Evolutionary conservation across 768 basidiomycete genomes (phyloP).

Genomic region (Mycena galopus): DNA sequence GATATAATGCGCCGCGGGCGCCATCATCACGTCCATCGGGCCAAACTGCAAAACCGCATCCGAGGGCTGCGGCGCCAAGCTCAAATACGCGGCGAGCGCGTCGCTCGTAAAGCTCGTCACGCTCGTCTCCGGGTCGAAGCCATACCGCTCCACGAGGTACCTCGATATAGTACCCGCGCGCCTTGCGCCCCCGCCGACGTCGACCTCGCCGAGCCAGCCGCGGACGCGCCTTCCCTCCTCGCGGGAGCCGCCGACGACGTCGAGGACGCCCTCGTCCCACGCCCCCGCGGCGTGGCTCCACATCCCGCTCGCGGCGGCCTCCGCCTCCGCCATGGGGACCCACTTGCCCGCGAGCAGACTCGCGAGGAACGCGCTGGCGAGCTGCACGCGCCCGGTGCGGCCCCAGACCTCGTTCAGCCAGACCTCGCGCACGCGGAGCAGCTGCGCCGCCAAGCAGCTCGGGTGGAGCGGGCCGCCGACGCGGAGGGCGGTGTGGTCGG

Average conservation of each 20-base stretch:
- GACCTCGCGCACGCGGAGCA: slow-evolving; percentile 82
- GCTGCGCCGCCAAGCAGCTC: slow-evolving; percentile 80
- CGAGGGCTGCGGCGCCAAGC: slow-evolving; percentile 75
- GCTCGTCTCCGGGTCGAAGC: slow-evolving; percentile 85
- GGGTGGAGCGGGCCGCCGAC: slow-evolving; percentile 81
- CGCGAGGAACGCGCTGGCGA: slow-evolving; percentile 81
- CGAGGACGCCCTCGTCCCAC: slow-evolving; percentile 86
- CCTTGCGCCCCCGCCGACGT: slow-evolving; percentile 72
- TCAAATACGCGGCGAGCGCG: slow-evolving; percentile 82
- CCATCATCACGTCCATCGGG: slow-evolving; percentile 83
- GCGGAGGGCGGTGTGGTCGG: slow-evolving; percentile 81
- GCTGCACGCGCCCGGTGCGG: slow-evolving; percentile 80
- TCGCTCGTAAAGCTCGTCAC: slow-evolving; percentile 85
- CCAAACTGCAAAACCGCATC: slow-evolving; percentile 87
- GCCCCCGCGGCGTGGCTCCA: slow-evolving; percentile 66
- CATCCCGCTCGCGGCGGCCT: slow-evolving; percentile 84
- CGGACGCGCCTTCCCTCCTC: slow-evolving; percentile 81
- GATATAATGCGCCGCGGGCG: slow-evolving; percentile 80
- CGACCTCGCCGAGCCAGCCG: slow-evolving; percentile 88
- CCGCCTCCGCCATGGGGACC: slow-evolving; percentile 79
- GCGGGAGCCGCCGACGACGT: slow-evolving; percentile 81
- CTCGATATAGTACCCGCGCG: slow-evolving; percentile 76
- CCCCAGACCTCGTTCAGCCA: slow-evolving; percentile 85
- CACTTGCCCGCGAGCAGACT: slow-evolving; percentile 80
- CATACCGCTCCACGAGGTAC: slow-evolving; percentile 85